phyloP scores from a whole-genome alignment of 2,329 filamentous ascomycete species.

The Aspergillus candidus region DNA sequence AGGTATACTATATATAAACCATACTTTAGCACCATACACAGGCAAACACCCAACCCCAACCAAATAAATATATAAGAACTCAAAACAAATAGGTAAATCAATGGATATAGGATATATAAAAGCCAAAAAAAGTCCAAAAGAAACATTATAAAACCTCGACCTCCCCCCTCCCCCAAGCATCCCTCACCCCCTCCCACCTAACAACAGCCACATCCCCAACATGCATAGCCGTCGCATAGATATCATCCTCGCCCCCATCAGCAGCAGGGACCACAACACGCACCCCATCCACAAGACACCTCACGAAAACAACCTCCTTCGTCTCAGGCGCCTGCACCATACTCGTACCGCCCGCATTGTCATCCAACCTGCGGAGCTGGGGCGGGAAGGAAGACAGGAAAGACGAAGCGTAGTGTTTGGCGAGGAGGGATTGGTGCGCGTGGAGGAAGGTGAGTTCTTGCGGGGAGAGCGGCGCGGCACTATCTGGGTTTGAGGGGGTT shows the following conservation, averaged over 20 bases:
- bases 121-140: constrained; percentile 4
- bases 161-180: constrained; percentile 38
- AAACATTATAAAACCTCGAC: constrained; percentile 37
- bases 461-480: constrained; percentile 57
- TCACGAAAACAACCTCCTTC: constrained; percentile 76
- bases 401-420: constrained; percentile 75
- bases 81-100: background rate
- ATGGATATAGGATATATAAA: background rate
- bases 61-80: background rate
- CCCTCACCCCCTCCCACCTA: constrained; percentile 67
- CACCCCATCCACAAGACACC: constrained; percentile 49
- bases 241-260: constrained; percentile 23
- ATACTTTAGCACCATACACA: too few species aligned
- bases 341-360: constrained; percentile 78
- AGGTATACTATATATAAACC: too few species aligned
- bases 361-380: constrained; percentile 76
- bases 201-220: constrained; percentile 64
- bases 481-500: constrained; percentile 32
- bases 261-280: constrained; percentile 33
- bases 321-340: constrained; percentile 89
- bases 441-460: constrained; percentile 77
- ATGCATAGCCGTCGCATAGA: constrained; percentile 36
- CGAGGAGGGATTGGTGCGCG: constrained; percentile 75
- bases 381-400: constrained; percentile 79
- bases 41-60: too few species aligned